phyloP scores from a whole-genome alignment of 768 basidiomycete species.

The Boletus subparvulus region DNA sequence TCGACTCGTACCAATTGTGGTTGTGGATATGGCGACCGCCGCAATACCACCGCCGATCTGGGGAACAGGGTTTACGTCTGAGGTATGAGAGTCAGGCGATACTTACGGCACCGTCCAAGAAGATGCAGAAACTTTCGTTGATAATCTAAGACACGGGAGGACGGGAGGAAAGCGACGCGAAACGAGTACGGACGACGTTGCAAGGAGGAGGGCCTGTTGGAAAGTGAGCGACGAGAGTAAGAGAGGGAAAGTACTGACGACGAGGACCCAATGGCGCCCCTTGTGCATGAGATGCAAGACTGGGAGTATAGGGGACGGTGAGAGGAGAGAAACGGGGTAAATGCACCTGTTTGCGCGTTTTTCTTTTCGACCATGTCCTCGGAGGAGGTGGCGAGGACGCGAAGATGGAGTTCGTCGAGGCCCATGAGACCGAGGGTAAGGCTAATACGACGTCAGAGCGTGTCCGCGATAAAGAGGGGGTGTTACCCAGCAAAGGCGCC shows the following conservation, averaged over 20 bases:
- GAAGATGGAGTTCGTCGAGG: slow-evolving; percentile 85
- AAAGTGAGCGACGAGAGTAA: background rate
- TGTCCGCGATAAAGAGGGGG: background rate
- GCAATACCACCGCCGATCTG: slow-evolving; percentile 69
- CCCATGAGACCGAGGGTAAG: slow-evolving; percentile 94
- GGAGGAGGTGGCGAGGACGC: slow-evolving; percentile 80
- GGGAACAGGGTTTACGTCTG: slow-evolving; percentile 50
- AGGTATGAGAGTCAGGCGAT: slow-evolving; percentile 44
- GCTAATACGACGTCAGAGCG: slow-evolving; percentile 36
- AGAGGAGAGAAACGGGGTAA: background rate
- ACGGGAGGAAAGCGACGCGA: background rate
- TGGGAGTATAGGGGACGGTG: slow-evolving; percentile 22
- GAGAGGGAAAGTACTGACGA: slow-evolving; percentile 47
- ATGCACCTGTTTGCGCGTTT: slow-evolving; percentile 69
- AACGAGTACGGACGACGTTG: slow-evolving; percentile 65
- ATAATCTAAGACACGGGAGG: slow-evolving; percentile 52
- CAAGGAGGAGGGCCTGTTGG: slow-evolving; percentile 75
- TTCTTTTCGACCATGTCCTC: slow-evolving; percentile 64
- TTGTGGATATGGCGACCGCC: slow-evolving; percentile 76
- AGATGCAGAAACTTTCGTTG: slow-evolving; percentile 83
- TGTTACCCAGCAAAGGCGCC: slow-evolving; percentile 89
- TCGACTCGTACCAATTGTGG: slow-evolving; percentile 43
- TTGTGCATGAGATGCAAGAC: slow-evolving; percentile 56
- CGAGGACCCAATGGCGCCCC: slow-evolving; percentile 92
- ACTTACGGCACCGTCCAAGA: slow-evolving; percentile 66